Base-by-base conservation (phyloP, 306 rosid genomes). In the Benincasa hispida region DNA sequence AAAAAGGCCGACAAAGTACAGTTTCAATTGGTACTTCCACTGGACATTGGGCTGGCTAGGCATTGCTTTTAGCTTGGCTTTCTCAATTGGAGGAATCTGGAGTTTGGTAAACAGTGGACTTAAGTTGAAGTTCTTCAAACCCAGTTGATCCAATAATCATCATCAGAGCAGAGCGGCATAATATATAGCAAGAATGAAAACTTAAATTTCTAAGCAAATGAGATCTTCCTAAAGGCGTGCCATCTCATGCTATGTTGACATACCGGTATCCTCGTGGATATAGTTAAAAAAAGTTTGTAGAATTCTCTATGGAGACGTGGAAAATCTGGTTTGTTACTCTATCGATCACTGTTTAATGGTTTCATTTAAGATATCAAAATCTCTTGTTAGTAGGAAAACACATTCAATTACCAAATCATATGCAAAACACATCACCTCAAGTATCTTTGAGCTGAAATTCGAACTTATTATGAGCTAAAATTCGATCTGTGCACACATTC, bases 1-100 rank as follows among this genome's bases (percentile, higher is more conserved):
- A 8, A 94, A 94, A 58, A 90, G 87, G 83, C 99, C 99, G 55
- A 57, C 93, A 21, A 91, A 90, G 74, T 92, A 85, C 84, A 90
- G 96, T 84, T 94, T 94, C 81, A 94, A 83, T 80, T 94, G 99
- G 99, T 94, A 94, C 56, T 90, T 94, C 83, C 81, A 94, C 80
- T 94, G 96, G 99, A 89, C 73, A 73, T 85, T 94, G 39, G 99
- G 97, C 25, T 94, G 99, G 96, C 63, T 92, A 47, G 99, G 99
- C 24, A 83, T 94, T 80, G 96, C 86, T 61, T 94, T 94, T 59
- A 94, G 99, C 79, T 78, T 92, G 89, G 96, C 96, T 6, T 92
- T 94, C 62, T 90, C 99, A 10, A 90, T 92, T 74, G 99, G 99
- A 56, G 99, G 99, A 22, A 83, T 94, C n/a, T 94, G 99, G 99